phyloP scores from a whole-genome alignment of 163 green algal genomes.

The Scenedesmus sp. region DNA sequence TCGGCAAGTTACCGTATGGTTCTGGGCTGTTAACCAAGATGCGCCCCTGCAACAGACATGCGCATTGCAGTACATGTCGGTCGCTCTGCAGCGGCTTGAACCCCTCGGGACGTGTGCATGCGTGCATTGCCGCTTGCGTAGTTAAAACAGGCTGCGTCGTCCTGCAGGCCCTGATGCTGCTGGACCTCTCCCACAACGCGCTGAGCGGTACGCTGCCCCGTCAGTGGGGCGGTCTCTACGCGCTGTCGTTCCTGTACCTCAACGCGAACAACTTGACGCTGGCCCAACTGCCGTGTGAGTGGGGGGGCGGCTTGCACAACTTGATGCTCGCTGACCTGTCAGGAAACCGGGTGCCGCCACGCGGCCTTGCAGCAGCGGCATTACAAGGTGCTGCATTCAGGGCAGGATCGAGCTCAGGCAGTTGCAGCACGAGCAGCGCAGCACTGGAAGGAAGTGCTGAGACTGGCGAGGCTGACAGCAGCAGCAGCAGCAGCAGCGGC shows the following conservation, averaged over 20 bases:
- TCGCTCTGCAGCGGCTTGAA: no score
- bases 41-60: no score
- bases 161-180: slow-evolving; percentile 32
- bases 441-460: not conserved
- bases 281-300: slow-evolving; percentile 24
- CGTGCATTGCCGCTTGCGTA: no score
- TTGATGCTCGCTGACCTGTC: slow-evolving; percentile 47
- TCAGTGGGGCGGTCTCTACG: not conserved
- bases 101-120: no score
- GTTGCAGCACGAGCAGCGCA: not conserved
- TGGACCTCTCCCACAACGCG: slow-evolving; percentile 39
- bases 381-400: not conserved
- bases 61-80: no score
- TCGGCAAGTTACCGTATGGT: not conserved
- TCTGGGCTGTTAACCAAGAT: no score
- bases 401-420: not conserved
- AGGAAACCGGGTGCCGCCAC: slow-evolving; percentile 4
- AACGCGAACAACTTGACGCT: slow-evolving; percentile 7
- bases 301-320: not conserved
- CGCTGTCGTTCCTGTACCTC: slow-evolving; percentile 40
- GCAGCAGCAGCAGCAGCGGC: not conserved
- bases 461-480: not conserved
- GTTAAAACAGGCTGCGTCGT: no score
- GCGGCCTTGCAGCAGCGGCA: not conserved
- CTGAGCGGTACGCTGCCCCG: slow-evolving; percentile 31